Base-by-base conservation (phyloP, 75 land plant genomes). In the Ceratopteris richardii region DNA sequence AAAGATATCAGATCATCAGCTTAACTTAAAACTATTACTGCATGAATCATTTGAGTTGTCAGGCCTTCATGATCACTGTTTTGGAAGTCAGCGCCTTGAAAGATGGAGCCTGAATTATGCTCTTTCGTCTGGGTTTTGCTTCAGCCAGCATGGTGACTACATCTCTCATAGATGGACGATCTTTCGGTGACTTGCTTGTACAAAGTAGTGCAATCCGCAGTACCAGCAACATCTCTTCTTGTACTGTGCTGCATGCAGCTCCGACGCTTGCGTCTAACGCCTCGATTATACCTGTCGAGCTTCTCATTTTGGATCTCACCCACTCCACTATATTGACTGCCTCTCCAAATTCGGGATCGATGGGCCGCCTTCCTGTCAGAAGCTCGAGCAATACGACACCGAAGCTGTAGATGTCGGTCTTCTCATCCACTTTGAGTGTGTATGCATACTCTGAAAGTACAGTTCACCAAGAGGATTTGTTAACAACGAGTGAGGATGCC, bases 161-260 rank as follows among this genome's bases (percentile, higher is more conserved):
- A 57, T 91, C 95, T 48, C 86, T 66, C 94, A 88, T 88, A 51
- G 97, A 88, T 26, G 94, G 97, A 47, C 97, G 77, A 62, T 88
- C 89, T 63, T 47, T 82, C 0, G 97, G 97, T 24, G 64, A 54
- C 75, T 67, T 84, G 26, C 86, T 87, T 0, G 97, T 91, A 63
- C 97, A 88, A n/a, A 91, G 63, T 20, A 91, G 64, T 9, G 9
- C 7, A 19, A 91, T 82, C 44, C 95, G 61, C 9, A 91, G 68
- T 20, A 88, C 83, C 28, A 82, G 51, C 12, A 70, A 41, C 84
- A 91, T 88, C 63, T 88, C 95, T 54, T 91, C 86, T 52, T 81
- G 80, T 23, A 86, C 81, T 54, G 77, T 72, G 44, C 68, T 67
- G 68, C 83, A 72, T 42, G 68, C 58, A 18, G 76, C 81, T 19